Conservation (phyloP, 208 protist genomes). For the Blechomonas ayalai region DNA sequence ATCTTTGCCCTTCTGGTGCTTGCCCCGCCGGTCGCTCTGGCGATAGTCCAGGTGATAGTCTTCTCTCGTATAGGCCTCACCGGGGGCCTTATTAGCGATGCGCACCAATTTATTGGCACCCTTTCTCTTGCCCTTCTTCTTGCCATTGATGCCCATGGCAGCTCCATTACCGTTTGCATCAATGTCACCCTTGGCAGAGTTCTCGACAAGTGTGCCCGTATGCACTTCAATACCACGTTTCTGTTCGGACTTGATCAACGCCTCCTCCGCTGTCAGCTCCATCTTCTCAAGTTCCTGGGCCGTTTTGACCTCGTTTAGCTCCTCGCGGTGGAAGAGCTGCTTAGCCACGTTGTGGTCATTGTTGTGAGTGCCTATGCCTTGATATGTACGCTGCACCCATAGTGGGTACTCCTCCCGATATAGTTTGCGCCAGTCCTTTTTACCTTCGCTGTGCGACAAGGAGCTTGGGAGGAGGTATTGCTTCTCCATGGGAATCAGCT, state of each 20-base stretch:
- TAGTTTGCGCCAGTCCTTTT: constrained; percentile 50
- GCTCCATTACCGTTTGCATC: too few species aligned
- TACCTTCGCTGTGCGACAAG: constrained; percentile 47
- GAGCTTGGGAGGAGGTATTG: constrained; percentile 19
- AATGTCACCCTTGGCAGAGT: too few species aligned
- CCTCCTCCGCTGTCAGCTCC: constrained; percentile 49
- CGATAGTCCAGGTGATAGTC: constrained; percentile 55
- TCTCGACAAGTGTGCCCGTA: too few species aligned
- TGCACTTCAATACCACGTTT: constrained; percentile 32
- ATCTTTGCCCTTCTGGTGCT: constrained; percentile 61
- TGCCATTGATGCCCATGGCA: too few species aligned
- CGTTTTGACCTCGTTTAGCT: constrained; percentile 34
- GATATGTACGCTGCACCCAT: constrained; percentile 41
- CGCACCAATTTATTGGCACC: background rate
- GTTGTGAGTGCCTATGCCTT: constrained; percentile 34
- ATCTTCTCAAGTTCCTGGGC: constrained; percentile 32
- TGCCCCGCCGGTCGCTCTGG: constrained; percentile 40
- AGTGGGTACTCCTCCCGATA: constrained; percentile 65
- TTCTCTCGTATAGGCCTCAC: constrained; percentile 16
- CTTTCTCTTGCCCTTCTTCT: background rate
- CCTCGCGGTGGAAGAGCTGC: constrained; percentile 25
- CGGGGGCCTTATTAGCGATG: constrained; percentile 9
- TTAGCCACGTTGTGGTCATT: constrained; percentile 51
- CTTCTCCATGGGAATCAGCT: constrained; percentile 16
- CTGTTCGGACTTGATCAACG: constrained; percentile 18